Percentiles rank a stretch among this genome's conserved stretches.
Evolutionary conservation across 2,329 filamentous ascomycete species (phyloP).

Genomic region (Talaromyces sp.): DNA sequence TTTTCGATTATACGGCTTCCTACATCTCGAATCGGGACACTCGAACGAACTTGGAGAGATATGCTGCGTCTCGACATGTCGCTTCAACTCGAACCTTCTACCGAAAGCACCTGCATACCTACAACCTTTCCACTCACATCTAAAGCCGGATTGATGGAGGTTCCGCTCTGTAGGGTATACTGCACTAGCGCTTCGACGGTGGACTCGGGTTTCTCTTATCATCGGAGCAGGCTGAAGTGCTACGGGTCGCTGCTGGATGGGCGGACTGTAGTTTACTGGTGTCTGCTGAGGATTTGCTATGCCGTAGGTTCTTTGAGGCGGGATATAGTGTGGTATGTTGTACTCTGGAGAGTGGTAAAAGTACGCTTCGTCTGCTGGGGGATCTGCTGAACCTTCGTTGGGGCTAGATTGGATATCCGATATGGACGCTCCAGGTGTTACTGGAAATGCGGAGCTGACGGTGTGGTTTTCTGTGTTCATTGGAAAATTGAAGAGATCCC

Average conservation of each 20-base stretch:
- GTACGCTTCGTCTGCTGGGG: background rate
- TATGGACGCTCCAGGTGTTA: background rate
- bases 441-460: background rate
- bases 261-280: background rate
- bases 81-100: background rate
- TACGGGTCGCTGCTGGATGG: background rate
- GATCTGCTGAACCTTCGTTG: too few species aligned
- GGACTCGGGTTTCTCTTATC: background rate
- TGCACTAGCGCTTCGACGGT: background rate
- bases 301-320: background rate
- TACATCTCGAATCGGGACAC: background rate
- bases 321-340: background rate
- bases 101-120: conserved; percentile 3
- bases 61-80: conserved; percentile 5
- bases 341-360: background rate
- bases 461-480: background rate
- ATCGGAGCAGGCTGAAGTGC: background rate
- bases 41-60: background rate
- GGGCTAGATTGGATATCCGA: background rate
- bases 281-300: background rate
- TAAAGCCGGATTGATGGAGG: background rate
- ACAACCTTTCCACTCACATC: conserved; percentile 2
- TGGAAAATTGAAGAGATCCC: background rate
- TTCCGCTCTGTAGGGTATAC: background rate
- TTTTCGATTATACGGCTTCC: conserved; percentile 2